Evolutionary conservation across 345 rosid genomes (phyloP), one percentile per base, ranked within the genome.

Genomic region (Geranium rotundifolium): DNA sequence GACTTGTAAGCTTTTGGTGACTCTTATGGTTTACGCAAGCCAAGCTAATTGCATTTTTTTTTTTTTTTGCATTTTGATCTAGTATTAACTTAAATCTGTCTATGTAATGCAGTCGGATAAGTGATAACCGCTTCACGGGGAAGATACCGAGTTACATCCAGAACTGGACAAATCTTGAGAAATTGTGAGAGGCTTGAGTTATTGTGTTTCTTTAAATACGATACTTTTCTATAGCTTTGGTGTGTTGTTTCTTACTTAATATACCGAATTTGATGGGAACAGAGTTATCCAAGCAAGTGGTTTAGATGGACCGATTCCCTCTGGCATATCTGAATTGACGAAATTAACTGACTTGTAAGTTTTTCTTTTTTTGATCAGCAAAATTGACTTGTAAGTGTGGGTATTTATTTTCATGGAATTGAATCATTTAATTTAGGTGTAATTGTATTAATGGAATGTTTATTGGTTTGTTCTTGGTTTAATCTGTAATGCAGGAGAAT

Each of bases 291-390:
- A 68, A 57, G 71, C 31, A 62, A 62, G 65, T 30, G 66, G 71
- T 17, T 63, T 68, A 50, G 15, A 68, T 49, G 71, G 71, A 59
- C 71, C 71, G 5, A 57, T 68, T 62, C 71, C 71, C 39, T 29
- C 58, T 4, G 31, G 61, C 29, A 68, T 68, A 5, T 2, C 29
- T 37, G 58, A 1, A 41, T 57, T 68, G 60, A 3, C 4, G 59
- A 49, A 19, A 4, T 57, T 68, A 7, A 19, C 52, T 0, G 17
- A 57, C 50, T 29, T 68, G 66, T 68, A 23, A 23, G 27, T 23
- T 23, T 23, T 23, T 23, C 27, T 23, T 2, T 23, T 23, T 23
- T 23, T 23, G 27, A 23, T 23, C 27, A 23, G 27, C 27, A 23
- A 23, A 7, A 19, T 31, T 0, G 17, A 57, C 50, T 29, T 68